Percentiles rank a stretch among this genome's conserved stretches.
These are phyloP conservation scores for Metarhizium album DNA, from an alignment of 2,329 filamentous ascomycete genomes.

Conservation along the genomic window DNA sequence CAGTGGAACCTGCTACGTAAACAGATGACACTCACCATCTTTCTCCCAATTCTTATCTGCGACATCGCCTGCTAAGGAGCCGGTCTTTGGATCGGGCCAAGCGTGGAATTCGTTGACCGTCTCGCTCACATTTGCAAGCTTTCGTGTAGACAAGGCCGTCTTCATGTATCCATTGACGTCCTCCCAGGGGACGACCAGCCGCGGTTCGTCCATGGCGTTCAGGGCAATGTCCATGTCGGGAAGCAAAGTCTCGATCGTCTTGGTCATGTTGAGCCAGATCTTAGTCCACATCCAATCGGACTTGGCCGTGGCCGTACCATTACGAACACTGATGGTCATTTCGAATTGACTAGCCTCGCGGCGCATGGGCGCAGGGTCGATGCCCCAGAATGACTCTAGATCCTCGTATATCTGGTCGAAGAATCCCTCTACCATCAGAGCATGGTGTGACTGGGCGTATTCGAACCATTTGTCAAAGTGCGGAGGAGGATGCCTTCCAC, in stretches of 20 bases:
- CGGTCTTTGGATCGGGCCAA: slow-evolving; percentile 27
- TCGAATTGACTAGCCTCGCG: slow-evolving; percentile 43
- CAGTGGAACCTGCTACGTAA: neutral
- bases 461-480: slow-evolving; percentile 51
- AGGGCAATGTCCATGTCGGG: slow-evolving; percentile 59
- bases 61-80: slow-evolving; percentile 22
- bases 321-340: slow-evolving; percentile 50
- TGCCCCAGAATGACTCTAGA: slow-evolving; percentile 45
- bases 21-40: slow-evolving; percentile 28
- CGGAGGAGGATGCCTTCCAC: slow-evolving; percentile 52
- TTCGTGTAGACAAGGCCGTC: slow-evolving; percentile 37
- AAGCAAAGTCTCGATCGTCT: slow-evolving; percentile 41
- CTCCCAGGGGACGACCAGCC: slow-evolving; percentile 53
- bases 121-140: slow-evolving; percentile 31
- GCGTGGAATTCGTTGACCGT: slow-evolving; percentile 33
- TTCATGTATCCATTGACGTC: slow-evolving; percentile 44
- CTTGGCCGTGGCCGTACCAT: slow-evolving; percentile 37
- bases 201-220: slow-evolving; percentile 58
- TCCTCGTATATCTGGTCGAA: slow-evolving; percentile 56
- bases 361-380: slow-evolving; percentile 36
- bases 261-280: slow-evolving; percentile 44
- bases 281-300: slow-evolving; percentile 49
- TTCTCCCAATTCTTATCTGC: slow-evolving; percentile 38
- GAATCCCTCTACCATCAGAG: slow-evolving; percentile 50
- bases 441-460: slow-evolving; percentile 40